Base-by-base conservation (phyloP, 202 grass and related monocot genomes). In the Schoenoplectus triqueter region DNA sequence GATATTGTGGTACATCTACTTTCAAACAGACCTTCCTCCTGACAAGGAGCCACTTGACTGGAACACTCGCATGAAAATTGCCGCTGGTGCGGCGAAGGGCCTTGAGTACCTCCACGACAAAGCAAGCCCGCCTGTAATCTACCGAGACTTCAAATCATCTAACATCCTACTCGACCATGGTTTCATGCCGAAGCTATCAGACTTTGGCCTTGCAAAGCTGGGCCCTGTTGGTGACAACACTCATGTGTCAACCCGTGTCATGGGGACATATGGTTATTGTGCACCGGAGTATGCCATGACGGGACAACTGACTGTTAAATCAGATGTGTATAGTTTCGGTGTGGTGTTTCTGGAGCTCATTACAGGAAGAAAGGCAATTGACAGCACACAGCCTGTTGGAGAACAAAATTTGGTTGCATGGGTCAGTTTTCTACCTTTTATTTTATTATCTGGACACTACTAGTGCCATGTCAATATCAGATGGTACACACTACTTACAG, bases 281-380 rank as follows among this genome's bases (percentile, higher is more conserved):
- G 95, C 95, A 80, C 95, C 95, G 86, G 95, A 98, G 86, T 98
- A 98, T 86, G 95, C 95, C 77, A 98, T 98, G 95, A 98, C 95
- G 14, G 95, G 95, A 57, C 95, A 98, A 80, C 80, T 98, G 63
- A 98, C 95, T 2, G 86, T 95, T 47, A 98, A 98, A 85, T 98
- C 95, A 65, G 95, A 98, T 80, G 95, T 98, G 85, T 98, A 98
- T 81, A 98, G 95, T 92, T 98, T 98, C 64, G 95, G 95, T 39
- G 95, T 98, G 78, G 95, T 98, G 46, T 98, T 98, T 87, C 93
- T 98, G 87, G 95, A 98, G 90, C 89, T 98, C 7, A 90, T 98
- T 72, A 95, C 95, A n/a, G 95, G 95, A 2, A 90, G 91, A 21
- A 95, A 90, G 89, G 93, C 95, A 52, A 95, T 98, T 75, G 95